Conservation (phyloP, 164 flowering plant species). For the Liriodendron chinense region DNA sequence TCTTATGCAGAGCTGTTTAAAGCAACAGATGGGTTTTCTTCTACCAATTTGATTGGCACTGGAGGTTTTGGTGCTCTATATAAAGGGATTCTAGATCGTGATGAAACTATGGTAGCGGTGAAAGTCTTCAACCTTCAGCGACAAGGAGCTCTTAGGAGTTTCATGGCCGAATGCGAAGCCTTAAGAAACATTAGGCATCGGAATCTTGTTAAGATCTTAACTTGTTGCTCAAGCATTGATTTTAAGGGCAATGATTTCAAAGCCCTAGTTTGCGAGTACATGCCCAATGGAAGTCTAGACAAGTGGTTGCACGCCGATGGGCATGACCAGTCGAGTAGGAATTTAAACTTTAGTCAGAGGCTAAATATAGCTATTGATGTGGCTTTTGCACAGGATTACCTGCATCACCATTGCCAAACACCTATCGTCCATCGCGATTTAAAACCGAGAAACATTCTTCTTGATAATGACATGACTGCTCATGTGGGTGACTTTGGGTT, state of each 20-base stretch:
- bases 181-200: slow-evolving; percentile 2
- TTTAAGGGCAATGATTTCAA: slow-evolving; percentile 11
- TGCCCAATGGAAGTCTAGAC: slow-evolving; percentile 34
- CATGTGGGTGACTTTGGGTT: slow-evolving; percentile 39
- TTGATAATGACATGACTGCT: slow-evolving; percentile 26
- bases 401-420: slow-evolving; percentile 22
- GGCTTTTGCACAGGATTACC: slow-evolving; percentile 30
- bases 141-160: background rate
- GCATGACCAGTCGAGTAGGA: background rate
- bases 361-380: slow-evolving; percentile 32
- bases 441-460: slow-evolving; percentile 37
- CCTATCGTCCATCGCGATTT: slow-evolving; percentile 33
- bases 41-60: background rate
- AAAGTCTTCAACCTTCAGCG: background rate
- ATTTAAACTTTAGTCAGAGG: slow-evolving; percentile 22
- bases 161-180: background rate
- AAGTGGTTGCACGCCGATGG: slow-evolving; percentile 16
- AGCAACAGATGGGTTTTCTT: background rate
- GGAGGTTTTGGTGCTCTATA: slow-evolving; percentile 1
- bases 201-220: background rate
- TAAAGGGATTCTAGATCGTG: background rate
- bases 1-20: background rate
- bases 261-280: slow-evolving; percentile 22
- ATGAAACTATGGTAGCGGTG: background rate
- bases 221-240: background rate